Evolutionary conservation across 1,284 basidiomycete species (phyloP), one percentile per base, ranked within the genome.

Genomic region (Cryptococcus sp.): DNA sequence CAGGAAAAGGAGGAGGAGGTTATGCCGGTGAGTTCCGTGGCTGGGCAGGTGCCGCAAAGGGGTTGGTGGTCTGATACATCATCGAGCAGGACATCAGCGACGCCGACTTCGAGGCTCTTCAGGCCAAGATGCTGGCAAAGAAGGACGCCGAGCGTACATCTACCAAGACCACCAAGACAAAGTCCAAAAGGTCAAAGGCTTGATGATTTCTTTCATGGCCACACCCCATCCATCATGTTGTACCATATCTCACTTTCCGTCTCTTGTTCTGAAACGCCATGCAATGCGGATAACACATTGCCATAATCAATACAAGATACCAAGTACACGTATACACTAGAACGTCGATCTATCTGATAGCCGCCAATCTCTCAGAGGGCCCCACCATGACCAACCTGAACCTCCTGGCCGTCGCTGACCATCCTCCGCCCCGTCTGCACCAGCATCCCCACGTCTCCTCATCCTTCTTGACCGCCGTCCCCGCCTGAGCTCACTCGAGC

Each of bases 351-450:
- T 39, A 38, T 76, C 72, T 15, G 61, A 57, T 45, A 73, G 62
- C 37, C 73, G 53, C 68, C 70, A 76, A 36, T 77, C 69, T 36
- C 63, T 68, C 43, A 77, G 54, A 36, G 75, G 75, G 15, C 75
- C 75, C 73, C 74, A 75, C 75, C 75, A 77, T 52, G 66, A 69
- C 72, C 72, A 73, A 0, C 66, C 66, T 3, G 51, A 48, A 4
- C 61, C 28, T 9, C 28, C 63, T 40, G 52, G 43, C 37, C 49
- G 55, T 21, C 48, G 39, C 47, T 54, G 38, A 56, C 60, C 51
- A 44, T 47, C 50, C 35, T 9, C 45, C 35, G 4, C 40, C 35
- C 43, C 42, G 35, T 45, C 48, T 24, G 23, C 13, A 38, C 35
- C 43, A 15, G 21, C 36, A n/a, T 54, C 50, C 45, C 38, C 52